phyloP scores from a whole-genome alignment of 345 rosid species.

The Litchi chinensis region DNA sequence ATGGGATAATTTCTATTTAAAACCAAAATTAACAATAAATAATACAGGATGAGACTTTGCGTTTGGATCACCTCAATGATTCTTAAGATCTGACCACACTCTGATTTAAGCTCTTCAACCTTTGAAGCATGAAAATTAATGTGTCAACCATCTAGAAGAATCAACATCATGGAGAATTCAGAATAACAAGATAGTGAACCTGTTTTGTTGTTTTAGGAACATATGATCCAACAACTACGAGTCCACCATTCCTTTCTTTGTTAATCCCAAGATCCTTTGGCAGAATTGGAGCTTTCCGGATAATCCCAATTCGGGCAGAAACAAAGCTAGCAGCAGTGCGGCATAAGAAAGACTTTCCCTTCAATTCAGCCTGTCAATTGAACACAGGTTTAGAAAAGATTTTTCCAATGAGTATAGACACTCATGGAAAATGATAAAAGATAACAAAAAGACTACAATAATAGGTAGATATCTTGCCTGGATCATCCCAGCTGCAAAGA shows the following conservation, averaged over 20 bases:
- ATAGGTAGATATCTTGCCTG: constrained; percentile 53
- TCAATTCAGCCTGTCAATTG: constrained; percentile 80
- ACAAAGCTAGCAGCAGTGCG: constrained; percentile 98
- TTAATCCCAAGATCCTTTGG: constrained; percentile 75
- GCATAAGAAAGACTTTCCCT: constrained; percentile 85
- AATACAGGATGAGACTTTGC: constrained; percentile 11
- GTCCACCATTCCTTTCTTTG: constrained; percentile 69
- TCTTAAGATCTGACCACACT: constrained; percentile 59
- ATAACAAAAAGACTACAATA: constrained; percentile 6
- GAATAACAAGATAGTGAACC: constrained; percentile 44
- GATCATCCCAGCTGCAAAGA: constrained; percentile 90
- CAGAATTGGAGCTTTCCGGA: constrained; percentile 72
- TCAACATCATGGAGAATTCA: not conserved
- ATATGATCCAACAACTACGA: constrained; percentile 93
- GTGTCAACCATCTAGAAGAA: not conserved
- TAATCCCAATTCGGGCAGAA: constrained; percentile 84
- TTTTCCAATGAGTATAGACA: constrained; percentile 9
- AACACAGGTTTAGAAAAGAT: constrained; percentile 21
- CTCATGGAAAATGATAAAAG: constrained; percentile 6
- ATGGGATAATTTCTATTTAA: constrained; percentile 6
- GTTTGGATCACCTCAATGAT: constrained; percentile 67
- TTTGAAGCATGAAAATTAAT: constrained; percentile 28
- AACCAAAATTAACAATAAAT: constrained; percentile 9
- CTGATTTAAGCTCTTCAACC: constrained; percentile 85
- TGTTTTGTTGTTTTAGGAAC: constrained; percentile 97